A percentile compares a stretch with the other conserved stretches of the same genome.
phyloP scores from a whole-genome alignment of 78 protist genomes.

The Pigoraptor vietnamica region DNA sequence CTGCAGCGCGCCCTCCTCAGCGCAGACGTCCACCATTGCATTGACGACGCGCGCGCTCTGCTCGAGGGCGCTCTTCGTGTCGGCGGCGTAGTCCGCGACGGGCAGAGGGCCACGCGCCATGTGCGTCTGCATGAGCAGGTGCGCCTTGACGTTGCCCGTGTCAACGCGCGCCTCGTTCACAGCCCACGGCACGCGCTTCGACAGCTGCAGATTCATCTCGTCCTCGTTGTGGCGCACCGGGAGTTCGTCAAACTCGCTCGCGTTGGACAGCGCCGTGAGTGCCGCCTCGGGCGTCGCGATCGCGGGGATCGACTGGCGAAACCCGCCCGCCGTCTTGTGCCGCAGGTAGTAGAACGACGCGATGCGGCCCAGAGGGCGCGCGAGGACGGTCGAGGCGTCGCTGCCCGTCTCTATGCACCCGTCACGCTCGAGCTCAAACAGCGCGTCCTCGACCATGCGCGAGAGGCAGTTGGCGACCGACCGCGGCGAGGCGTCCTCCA shows the following conservation, averaged over 20 bases:
- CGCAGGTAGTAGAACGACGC: constrained; percentile 94
- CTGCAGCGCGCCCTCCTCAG: constrained; percentile 61
- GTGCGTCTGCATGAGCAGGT: constrained; percentile 90
- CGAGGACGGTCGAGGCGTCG: background rate
- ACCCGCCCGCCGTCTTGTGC: constrained; percentile 67
- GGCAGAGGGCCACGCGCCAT: constrained; percentile 72
- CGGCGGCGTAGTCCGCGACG: constrained; percentile 91
- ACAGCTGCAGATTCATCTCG: constrained; percentile 64
- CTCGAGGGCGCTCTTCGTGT: constrained; percentile 90
- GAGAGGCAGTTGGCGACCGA: constrained; percentile 41
- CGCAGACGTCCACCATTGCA: constrained; percentile 80
- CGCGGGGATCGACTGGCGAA: constrained; percentile 28
- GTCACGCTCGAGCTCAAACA: constrained; percentile 42
- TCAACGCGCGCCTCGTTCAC: background rate
- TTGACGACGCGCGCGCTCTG: constrained; percentile 86
- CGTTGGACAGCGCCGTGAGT: constrained; percentile 45
- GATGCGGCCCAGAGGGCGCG: constrained; percentile 68
- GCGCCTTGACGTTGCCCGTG: constrained; percentile 73
- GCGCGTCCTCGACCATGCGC: constrained; percentile 53
- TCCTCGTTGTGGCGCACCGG: constrained; percentile 99
- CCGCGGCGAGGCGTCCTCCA: constrained; percentile 17
- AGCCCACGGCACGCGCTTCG: constrained; percentile 61
- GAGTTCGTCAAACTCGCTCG: constrained; percentile 79
- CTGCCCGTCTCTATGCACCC: constrained; percentile 40
- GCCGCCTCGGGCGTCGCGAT: constrained; percentile 30